Percentiles rank a stretch among this genome's conserved stretches.
Conservation (phyloP, 257 asterid species). For the Asclepias syriaca region DNA sequence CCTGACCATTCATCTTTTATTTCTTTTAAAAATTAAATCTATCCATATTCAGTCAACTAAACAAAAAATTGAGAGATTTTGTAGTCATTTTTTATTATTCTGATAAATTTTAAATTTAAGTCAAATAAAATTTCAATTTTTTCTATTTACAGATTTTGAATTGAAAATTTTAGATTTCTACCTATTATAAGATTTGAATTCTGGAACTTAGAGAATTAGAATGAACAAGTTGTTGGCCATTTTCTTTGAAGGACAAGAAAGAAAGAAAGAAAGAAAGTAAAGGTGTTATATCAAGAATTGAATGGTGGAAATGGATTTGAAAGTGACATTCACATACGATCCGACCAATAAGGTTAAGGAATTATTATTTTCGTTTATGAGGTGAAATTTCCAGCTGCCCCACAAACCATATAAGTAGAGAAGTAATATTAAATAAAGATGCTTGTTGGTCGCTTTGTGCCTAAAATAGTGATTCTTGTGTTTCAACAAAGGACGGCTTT, state of each 20-base stretch:
- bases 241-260: constrained; percentile 13
- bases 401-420: not conserved
- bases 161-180: too few relatives aligned
- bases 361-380: constrained; percentile 2
- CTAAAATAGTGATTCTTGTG: not conserved
- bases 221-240: constrained; percentile 13
- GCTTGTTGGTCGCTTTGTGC: not conserved
- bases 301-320: constrained; percentile 38
- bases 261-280: not conserved
- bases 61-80: too few relatives aligned
- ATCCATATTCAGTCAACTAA: too few relatives aligned
- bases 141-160: not conserved
- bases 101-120: too few relatives aligned
- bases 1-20: constrained; percentile 31
- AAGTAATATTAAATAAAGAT: constrained; percentile 2
- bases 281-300: constrained; percentile 17
- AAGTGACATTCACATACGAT: constrained; percentile 28
- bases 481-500: not conserved
- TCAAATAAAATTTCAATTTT: too few relatives aligned
- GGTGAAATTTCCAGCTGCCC: constrained; percentile 2
- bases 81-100: too few relatives aligned
- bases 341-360: constrained; percentile 18
- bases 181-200: too few relatives aligned
- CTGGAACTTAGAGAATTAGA: too few relatives aligned
- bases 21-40: not conserved